These are phyloP conservation scores for Seiridium cupressi DNA, from an alignment of 2,329 filamentous ascomycete genomes.

Conservation along the genomic window DNA sequence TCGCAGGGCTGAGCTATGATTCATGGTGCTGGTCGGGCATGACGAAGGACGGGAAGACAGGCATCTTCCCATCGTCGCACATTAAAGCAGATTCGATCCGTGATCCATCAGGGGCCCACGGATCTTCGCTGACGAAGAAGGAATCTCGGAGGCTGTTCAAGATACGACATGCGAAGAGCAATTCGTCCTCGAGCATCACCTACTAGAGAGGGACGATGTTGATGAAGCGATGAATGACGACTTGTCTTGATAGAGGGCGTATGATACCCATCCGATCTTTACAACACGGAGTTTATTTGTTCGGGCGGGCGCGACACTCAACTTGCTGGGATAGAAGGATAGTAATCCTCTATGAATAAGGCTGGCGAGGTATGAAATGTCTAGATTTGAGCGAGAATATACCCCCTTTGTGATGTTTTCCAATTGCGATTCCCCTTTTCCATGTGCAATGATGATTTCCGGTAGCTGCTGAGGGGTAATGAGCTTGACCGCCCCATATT, in stretches of 20 bases:
- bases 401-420: too few species aligned
- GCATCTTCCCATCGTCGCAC: constrained; percentile 51
- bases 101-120: constrained; percentile 25
- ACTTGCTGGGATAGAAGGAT: too few species aligned
- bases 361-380: not conserved
- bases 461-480: too few species aligned
- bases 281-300: not conserved
- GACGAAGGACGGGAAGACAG: constrained; percentile 50
- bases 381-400: not conserved
- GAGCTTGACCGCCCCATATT: too few species aligned
- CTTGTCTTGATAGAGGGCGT: too few species aligned
- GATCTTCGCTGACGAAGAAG: constrained; percentile 13
- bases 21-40: constrained; percentile 58
- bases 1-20: constrained; percentile 40
- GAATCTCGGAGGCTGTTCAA: not conserved
- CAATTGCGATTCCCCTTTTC: too few species aligned
- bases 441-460: too few species aligned
- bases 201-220: not conserved
- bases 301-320: not conserved
- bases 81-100: constrained; percentile 45
- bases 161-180: constrained; percentile 1
- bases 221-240: not conserved
- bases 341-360: too few species aligned
- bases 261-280: not conserved
- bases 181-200: not conserved